Base-by-base conservation (phyloP, 768 basidiomycete species). In the Phaeolepiota aurea region DNA sequence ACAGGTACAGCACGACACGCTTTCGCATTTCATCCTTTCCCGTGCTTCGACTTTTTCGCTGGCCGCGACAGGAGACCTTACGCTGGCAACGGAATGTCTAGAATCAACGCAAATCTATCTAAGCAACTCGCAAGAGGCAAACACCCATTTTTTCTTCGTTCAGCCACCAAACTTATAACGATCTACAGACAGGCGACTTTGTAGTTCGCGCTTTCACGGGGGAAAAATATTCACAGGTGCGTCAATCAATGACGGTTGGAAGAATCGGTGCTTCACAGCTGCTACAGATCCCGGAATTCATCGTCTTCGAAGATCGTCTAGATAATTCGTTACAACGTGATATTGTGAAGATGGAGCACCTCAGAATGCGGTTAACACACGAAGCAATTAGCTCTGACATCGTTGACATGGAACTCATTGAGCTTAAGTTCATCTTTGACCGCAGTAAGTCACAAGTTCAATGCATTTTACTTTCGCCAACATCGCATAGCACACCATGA, bases 321-420 rank as follows among this genome's bases (percentile, higher is more conserved):
- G 86, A 90, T 45, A 84, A 82, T 55, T 93, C 90, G 3, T 68
- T 93, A 5, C 86, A 91, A 56, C 74, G 88, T 18, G 87, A 91
- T 47, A 69, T 85, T 12, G 71, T 85, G 47, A 84, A 87, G 54
- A 63, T 92, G 48, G 90, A 94, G 55, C 79, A 90, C 52, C 72
- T 90, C 23, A 76, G 89, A 40, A 89, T 91, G 82, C 77, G 84
- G 14, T 62, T 90, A 10, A 64, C 80, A 1, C 83, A 88, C 40
- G 90, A 91, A 54, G 63, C 68, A 13, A 68, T 87, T 39, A 75
- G 66, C 33, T 69, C 81, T 5, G 84, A 88, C 45, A 63, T 85
- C 37, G 72, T 88, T 45, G 85, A 87, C 46, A 79, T 83, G 74
- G 87, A 90, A 53, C 68, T 90, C 21, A 82, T 87, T 44, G 87